A percentile compares a stretch with the other conserved stretches of the same genome.
Evolutionary conservation across 2,329 filamentous ascomycete genomes (phyloP).

Genomic region (Pseudogymnoascus sp.): DNA sequence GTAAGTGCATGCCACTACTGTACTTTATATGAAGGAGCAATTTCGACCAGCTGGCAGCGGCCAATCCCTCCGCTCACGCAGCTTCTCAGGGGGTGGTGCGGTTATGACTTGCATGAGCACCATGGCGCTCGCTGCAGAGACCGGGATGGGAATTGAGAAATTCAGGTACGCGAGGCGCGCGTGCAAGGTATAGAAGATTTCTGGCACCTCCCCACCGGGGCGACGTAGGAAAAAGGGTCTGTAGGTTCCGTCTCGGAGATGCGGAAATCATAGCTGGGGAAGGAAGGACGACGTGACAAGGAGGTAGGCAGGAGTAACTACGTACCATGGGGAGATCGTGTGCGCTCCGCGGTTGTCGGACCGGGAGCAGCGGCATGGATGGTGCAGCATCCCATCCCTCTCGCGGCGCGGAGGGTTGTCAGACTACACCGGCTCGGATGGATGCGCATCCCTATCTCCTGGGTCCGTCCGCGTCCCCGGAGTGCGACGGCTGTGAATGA

Average conservation of each 20-base stretch:
- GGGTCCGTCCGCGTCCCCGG: neutral
- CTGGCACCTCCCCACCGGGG: neutral
- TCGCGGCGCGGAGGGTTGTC: neutral
- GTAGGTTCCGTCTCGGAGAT: neutral
- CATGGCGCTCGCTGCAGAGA: neutral
- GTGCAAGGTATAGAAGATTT: neutral
- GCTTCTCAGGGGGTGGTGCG: neutral
- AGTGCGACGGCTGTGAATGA: neutral
- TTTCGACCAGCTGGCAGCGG: neutral
- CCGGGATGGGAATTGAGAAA: neutral
- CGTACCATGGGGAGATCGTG: neutral
- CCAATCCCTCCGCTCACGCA: neutral
- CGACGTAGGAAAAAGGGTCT: neutral
- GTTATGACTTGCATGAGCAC: constrained; percentile 4
- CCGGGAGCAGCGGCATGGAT: neutral
- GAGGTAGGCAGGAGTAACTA: neutral
- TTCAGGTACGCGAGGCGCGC: neutral
- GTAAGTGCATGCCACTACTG: neutral
- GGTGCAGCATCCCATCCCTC: neutral
- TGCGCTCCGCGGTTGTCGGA: neutral
- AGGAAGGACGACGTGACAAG: neutral
- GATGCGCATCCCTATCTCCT: neutral
- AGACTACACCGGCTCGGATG: neutral
- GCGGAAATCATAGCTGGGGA: neutral
- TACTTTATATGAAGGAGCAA: constrained; percentile 2